Percentiles rank a stretch among this genome's conserved stretches.
phyloP scores from a whole-genome alignment of 2,329 filamentous ascomycete genomes.

The Fusarium phyllophilum region DNA sequence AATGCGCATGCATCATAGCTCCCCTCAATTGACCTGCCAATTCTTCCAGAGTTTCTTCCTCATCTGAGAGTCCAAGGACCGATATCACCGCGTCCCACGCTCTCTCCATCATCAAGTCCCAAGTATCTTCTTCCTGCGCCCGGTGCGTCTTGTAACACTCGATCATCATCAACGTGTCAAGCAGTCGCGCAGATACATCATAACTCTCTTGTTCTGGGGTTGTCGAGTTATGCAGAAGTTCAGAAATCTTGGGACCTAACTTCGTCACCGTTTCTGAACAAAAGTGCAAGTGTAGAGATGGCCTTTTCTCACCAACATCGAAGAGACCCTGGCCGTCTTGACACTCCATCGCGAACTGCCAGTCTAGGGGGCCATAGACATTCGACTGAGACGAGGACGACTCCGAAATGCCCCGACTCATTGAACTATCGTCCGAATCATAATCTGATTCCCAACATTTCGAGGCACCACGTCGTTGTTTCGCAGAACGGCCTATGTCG shows the following conservation, averaged over 20 bases:
- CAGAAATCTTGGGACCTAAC: rapidly evolving
- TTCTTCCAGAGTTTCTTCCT: rapidly evolving
- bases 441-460: too few species aligned
- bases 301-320: neutral
- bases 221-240: rapidly evolving
- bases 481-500: too few species aligned
- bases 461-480: too few species aligned
- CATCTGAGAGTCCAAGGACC: rapidly evolving
- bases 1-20: neutral
- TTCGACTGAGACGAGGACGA: neutral
- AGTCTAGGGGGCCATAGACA: neutral
- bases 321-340: neutral
- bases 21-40: rapidly evolving
- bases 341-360: neutral
- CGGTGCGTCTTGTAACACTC: neutral
- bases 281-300: neutral
- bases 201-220: rapidly evolving
- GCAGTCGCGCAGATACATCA: rapidly evolving
- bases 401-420: too few species aligned
- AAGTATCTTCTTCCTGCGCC: neutral
- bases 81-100: neutral
- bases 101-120: neutral
- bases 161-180: neutral
- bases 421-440: too few species aligned
- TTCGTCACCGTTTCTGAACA: rapidly evolving